phyloP scores from a whole-genome alignment of 306 rosid genomes.

The Quercus variabilis region DNA sequence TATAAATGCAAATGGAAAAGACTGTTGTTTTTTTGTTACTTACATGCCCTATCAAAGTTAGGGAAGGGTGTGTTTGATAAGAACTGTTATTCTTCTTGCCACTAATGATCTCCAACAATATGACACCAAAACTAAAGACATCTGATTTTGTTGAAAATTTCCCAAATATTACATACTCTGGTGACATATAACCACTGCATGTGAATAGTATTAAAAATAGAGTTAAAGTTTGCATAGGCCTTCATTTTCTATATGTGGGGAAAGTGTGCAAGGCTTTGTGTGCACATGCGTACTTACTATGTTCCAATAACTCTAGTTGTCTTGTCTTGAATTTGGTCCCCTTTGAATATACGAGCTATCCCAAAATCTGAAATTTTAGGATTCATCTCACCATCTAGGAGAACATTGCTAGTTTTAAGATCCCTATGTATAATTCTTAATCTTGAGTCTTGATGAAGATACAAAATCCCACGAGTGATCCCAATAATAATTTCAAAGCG shows the following conservation, averaged over 20 bases:
- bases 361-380: background rate
- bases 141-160: background rate
- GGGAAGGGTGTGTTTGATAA: background rate
- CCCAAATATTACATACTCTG: background rate
- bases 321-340: background rate
- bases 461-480: slow-evolving; percentile 1
- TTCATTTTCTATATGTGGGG: background rate
- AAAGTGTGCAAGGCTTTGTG: no score
- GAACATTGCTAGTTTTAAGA: background rate
- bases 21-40: background rate
- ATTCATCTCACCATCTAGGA: background rate
- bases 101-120: background rate
- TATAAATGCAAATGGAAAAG: background rate
- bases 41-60: background rate
- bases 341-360: background rate
- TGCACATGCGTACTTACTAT: background rate
- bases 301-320: background rate
- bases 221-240: background rate
- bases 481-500: background rate
- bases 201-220: background rate
- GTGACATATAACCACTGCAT: background rate
- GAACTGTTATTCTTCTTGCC: background rate
- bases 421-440: background rate
- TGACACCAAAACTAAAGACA: background rate
- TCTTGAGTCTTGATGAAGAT: background rate